Evolutionary conservation across 495 filamentous ascomycete species (phyloP).

Genomic region (Bacidia gigantensis): DNA sequence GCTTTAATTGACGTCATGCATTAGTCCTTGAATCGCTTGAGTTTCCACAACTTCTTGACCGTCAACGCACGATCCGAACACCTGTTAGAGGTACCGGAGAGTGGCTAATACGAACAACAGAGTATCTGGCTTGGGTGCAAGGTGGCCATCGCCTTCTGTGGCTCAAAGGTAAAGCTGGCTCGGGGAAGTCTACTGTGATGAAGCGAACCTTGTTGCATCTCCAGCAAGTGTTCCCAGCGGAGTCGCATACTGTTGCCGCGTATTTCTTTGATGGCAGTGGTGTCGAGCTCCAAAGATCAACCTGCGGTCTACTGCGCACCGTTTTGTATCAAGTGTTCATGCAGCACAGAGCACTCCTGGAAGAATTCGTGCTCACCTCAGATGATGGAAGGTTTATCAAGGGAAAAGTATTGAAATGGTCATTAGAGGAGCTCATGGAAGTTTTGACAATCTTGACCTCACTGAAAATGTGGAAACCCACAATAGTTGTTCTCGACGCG

Average conservation of each 20-base stretch:
- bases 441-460: not conserved
- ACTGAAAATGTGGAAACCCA: not conserved
- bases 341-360: conserved; percentile 5
- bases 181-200: no score
- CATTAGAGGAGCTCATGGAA: not conserved
- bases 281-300: conserved; percentile 21
- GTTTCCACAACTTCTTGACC: not conserved
- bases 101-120: not conserved
- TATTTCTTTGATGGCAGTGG: conserved; percentile 32
- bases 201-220: conserved; percentile 4
- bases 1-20: not conserved
- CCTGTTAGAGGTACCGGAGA: not conserved
- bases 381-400: not conserved
- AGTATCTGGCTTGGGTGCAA: not conserved
- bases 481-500: conserved; percentile 26
- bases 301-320: conserved; percentile 21
- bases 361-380: not conserved
- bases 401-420: not conserved
- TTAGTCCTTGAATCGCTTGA: conserved; percentile 2
- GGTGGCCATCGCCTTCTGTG: conserved; percentile 11
- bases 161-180: conserved; percentile 18
- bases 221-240: not conserved
- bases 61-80: not conserved
- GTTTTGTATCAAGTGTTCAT: conserved; percentile 25
- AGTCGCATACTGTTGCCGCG: conserved; percentile 13